Evolutionary conservation across 2,329 filamentous ascomycete species (phyloP).

Genomic region (Rhynchosporium secalis): DNA sequence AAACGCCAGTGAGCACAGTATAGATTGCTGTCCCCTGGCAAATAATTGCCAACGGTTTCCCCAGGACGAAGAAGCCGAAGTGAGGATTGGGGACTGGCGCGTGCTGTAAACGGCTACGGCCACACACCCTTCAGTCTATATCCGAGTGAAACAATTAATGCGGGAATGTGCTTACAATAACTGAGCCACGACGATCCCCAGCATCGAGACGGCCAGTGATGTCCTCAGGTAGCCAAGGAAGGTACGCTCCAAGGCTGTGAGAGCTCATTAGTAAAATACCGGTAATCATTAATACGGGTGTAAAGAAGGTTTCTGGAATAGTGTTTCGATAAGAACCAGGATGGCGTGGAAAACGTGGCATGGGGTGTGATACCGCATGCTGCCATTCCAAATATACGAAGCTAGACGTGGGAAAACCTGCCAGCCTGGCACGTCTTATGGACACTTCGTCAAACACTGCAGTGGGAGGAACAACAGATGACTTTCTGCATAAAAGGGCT

Average conservation of each 20-base stretch:
- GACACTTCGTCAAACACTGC: constrained; percentile 15
- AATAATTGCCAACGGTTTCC: constrained; percentile 55
- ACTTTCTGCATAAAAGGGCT: constrained; percentile 19
- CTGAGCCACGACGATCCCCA: constrained; percentile 65
- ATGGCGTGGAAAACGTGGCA: constrained; percentile 18
- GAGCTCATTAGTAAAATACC: constrained; percentile 16
- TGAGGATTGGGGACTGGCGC: constrained; percentile 37
- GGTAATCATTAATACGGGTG: constrained; percentile 3
- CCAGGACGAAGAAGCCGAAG: constrained; percentile 61
- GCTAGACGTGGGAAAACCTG: constrained; percentile 12
- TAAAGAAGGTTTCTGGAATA: constrained; percentile 8
- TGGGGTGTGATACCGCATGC: constrained; percentile 20
- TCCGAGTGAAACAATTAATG: constrained; percentile 19
- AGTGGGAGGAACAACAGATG: constrained; percentile 15
- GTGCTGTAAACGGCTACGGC: constrained; percentile 47
- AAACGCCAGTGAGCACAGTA: constrained; percentile 51
- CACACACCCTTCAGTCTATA: constrained; percentile 45
- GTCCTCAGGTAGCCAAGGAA: constrained; percentile 74
- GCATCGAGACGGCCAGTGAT: constrained; percentile 66
- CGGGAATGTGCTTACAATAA: constrained; percentile 50
- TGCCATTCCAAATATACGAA: constrained; percentile 22
- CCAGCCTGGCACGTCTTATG: constrained; percentile 1
- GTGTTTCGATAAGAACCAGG: background rate
- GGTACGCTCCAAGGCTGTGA: constrained; percentile 68
- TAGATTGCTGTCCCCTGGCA: constrained; percentile 46